Conservation (phyloP, 2,329 filamentous ascomycete genomes). For the Diplodia mutila region DNA sequence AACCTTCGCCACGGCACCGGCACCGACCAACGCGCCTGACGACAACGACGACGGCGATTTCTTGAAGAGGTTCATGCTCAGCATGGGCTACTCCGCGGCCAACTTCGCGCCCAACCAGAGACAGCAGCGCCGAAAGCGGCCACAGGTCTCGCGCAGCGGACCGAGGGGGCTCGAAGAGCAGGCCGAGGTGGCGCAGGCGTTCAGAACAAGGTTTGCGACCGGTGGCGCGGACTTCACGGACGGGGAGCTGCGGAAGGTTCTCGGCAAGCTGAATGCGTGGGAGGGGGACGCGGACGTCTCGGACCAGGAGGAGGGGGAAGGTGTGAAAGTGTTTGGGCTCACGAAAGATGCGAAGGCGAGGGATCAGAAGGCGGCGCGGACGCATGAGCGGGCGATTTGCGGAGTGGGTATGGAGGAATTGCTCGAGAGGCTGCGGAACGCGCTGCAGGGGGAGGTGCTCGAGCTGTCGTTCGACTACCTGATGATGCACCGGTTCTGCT, state of each 20-base stretch:
- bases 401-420: conserved; percentile 33
- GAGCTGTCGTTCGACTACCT: conserved; percentile 50
- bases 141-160: conserved; percentile 34
- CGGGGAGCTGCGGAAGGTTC: conserved; percentile 43
- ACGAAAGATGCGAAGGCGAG: neutral
- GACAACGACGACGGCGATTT: no score
- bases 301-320: conserved; percentile 9
- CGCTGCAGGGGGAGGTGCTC: conserved; percentile 44
- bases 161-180: conserved; percentile 38
- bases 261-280: conserved; percentile 35
- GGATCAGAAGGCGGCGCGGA: neutral
- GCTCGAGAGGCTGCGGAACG: conserved; percentile 37
- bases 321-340: neutral
- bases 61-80: conserved; percentile 44
- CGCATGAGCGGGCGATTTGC: neutral
- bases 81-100: conserved; percentile 40
- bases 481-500: conserved; percentile 47
- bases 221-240: conserved; percentile 37
- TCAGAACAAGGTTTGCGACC: conserved; percentile 31
- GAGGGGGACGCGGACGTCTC: conserved; percentile 27
- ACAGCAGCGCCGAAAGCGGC: conserved; percentile 22
- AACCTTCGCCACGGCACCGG: no score
- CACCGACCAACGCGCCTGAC: no score
- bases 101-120: conserved; percentile 33
- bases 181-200: conserved; percentile 43